phyloP scores from a whole-genome alignment of 306 rosid genomes.

The Medicago ruthenica region DNA sequence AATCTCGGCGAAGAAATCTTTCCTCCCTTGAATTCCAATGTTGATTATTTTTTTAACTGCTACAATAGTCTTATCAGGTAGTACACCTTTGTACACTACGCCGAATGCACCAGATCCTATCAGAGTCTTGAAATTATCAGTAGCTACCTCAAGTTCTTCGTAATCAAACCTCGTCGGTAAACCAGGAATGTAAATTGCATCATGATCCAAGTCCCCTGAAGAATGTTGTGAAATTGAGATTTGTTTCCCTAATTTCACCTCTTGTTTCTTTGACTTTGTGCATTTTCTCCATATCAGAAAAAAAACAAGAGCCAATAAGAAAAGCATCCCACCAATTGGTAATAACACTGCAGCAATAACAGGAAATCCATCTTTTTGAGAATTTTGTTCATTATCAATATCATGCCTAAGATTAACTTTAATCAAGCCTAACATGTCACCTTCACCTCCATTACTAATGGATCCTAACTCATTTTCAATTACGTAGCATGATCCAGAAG shows the following conservation, averaged over 20 bases:
- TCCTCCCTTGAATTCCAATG: conserved; percentile 80
- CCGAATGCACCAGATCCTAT: conserved; percentile 96
- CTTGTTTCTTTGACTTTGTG: conserved; percentile 44
- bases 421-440: conserved; percentile 60
- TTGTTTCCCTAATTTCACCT: conserved; percentile 53
- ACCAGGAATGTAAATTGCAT: conserved; percentile 81
- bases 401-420: conserved; percentile 46
- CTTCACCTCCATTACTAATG: conserved; percentile 41
- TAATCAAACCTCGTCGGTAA: conserved; percentile 80
- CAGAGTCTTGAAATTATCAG: conserved; percentile 72
- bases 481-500: conserved; percentile 74
- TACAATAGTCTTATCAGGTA: conserved; percentile 69
- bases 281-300: conserved; percentile 64
- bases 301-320: conserved; percentile 51
- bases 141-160: conserved; percentile 75
- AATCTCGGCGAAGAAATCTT: conserved; percentile 90
- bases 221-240: conserved; percentile 48
- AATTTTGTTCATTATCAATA: conserved; percentile 10
- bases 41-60: conserved; percentile 90
- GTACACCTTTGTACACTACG: conserved; percentile 76
- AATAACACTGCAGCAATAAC: conserved; percentile 63
- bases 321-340: conserved; percentile 61
- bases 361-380: conserved; percentile 52
- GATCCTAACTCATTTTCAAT: conserved; percentile 74
- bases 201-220: conserved; percentile 69